Percentiles rank a stretch among this genome's conserved stretches.
These are phyloP conservation scores for Tubosaeta sp. DNA, from an alignment of 768 basidiomycete genomes.

Conservation along the genomic window DNA sequence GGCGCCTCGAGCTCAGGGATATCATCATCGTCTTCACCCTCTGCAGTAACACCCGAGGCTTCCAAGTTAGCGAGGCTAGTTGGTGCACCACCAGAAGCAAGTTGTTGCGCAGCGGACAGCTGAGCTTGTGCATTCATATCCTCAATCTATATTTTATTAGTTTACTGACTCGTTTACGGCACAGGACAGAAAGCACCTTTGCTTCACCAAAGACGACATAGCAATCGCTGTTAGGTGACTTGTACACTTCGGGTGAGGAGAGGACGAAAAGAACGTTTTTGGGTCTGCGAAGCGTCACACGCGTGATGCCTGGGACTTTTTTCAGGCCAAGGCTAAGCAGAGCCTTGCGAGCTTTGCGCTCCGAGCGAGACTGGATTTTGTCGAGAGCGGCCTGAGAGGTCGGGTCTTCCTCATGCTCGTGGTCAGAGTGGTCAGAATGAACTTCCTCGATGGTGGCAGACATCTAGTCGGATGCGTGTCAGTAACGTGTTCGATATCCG, in stretches of 20 bases:
- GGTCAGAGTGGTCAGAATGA: conserved; percentile 73
- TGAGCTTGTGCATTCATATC: conserved; percentile 82
- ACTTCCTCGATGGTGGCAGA: conserved; percentile 78
- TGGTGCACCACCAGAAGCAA: conserved; percentile 47
- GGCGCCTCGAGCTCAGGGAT: conserved; percentile 80
- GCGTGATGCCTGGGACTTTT: conserved; percentile 87
- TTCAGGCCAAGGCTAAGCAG: conserved; percentile 89
- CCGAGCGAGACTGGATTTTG: conserved; percentile 91
- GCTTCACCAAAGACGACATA: conserved; percentile 99
- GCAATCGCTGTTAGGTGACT: conserved; percentile 94
- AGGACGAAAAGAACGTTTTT: conserved; percentile 97
- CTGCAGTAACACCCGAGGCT: conserved; percentile 44
- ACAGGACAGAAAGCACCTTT: conserved; percentile 49
- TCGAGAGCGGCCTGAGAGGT: conserved; percentile 81
- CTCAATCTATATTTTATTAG: conserved; percentile 55
- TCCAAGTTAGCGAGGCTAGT: conserved; percentile 46
- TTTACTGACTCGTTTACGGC: neutral
- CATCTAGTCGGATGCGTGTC: conserved; percentile 48
- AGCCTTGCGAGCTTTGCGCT: conserved; percentile 94
- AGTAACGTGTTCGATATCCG: conserved; percentile 31
- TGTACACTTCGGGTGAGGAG: conserved; percentile 94
- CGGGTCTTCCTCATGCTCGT: conserved; percentile 76
- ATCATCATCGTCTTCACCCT: conserved; percentile 68
- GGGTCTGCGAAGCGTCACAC: conserved; percentile 91
- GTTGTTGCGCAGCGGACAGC: conserved; percentile 74